These are phyloP conservation scores for Lumnitzera littorea DNA, from an alignment of 345 rosid genomes.

Conservation along the genomic window DNA sequence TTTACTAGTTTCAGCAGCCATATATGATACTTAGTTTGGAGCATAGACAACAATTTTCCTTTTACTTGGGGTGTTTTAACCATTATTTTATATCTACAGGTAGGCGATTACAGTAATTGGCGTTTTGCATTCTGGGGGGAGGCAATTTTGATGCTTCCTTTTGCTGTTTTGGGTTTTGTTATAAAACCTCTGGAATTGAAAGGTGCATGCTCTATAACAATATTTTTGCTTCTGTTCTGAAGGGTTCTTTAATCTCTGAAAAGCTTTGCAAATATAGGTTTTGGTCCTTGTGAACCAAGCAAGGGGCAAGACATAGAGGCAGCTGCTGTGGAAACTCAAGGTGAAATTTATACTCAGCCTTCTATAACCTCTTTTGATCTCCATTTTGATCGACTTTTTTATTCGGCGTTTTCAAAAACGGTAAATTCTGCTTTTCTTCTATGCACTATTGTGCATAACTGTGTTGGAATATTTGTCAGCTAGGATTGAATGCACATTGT, in stretches of 20 bases:
- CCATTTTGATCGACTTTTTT: background rate
- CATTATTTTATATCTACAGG: slow-evolving; percentile 25
- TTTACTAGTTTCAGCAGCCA: background rate
- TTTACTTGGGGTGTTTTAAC: background rate
- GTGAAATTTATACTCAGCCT: slow-evolving; percentile 11
- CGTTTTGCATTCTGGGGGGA: slow-evolving; percentile 89
- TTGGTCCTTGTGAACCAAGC: slow-evolving; percentile 38
- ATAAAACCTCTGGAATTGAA: slow-evolving; percentile 85
- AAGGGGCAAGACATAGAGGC: slow-evolving; percentile 26
- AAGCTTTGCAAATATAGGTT: slow-evolving; percentile 47
- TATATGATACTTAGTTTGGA: background rate
- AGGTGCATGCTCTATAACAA: slow-evolving; percentile 33
- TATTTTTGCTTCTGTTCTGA: no score
- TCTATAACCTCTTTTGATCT: background rate
- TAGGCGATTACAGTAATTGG: slow-evolving; percentile 64
- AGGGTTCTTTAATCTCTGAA: slow-evolving; percentile 8
- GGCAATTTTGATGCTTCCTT: slow-evolving; percentile 90
- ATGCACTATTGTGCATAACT: no score
- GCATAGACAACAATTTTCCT: slow-evolving; percentile 8
- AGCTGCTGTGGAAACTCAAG: slow-evolving; percentile 30
- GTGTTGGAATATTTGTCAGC: no score
- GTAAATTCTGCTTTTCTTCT: no score
- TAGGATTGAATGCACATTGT: no score
- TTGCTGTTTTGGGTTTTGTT: slow-evolving; percentile 62
- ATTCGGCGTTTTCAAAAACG: background rate